A percentile compares a stretch with the other conserved stretches of the same genome.
These are phyloP conservation scores for Picochlorum sp. DNA, from an alignment of 139 green algal genomes.

Conservation along the genomic window DNA sequence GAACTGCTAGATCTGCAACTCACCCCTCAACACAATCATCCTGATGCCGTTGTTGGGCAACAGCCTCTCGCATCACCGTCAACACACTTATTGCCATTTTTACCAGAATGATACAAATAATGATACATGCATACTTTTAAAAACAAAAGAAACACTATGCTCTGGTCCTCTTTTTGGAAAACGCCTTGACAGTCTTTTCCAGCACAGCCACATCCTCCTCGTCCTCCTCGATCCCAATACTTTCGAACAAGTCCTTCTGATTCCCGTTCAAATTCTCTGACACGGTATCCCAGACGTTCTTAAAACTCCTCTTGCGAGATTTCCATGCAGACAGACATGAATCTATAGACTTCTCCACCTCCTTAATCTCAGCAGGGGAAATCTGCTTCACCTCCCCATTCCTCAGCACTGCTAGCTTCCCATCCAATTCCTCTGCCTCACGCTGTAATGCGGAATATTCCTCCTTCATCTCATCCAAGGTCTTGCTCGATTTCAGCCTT, in stretches of 20 bases:
- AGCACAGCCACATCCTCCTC: conserved; percentile 26
- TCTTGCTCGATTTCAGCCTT: conserved; percentile 4
- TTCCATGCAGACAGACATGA: conserved; percentile 15
- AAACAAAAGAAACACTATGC: no score
- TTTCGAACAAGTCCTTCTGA: conserved; percentile 61
- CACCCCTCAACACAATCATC: no score
- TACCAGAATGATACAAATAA: not conserved
- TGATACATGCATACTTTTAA: no score
- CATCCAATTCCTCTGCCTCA: conserved; percentile 9
- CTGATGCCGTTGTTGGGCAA: no score
- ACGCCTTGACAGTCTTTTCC: not conserved
- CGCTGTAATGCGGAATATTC: conserved; percentile 6
- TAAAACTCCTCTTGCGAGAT: conserved; percentile 41
- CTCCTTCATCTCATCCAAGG: conserved; percentile 29
- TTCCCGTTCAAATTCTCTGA: conserved; percentile 70
- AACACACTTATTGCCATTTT: not conserved
- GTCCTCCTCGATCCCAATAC: conserved; percentile 75
- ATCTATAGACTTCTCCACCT: conserved; percentile 4
- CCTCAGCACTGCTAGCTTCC: conserved; percentile 13
- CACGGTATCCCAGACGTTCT: conserved; percentile 54
- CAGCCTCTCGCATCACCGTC: no score
- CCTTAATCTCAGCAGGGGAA: conserved; percentile 14
- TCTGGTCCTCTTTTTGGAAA: not conserved
- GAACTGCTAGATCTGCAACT: not conserved
- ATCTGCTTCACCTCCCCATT: conserved; percentile 10